These are phyloP conservation scores for Aureobasidium namibiae DNA, from an alignment of 2,329 filamentous ascomycete genomes.

Conservation along the genomic window DNA sequence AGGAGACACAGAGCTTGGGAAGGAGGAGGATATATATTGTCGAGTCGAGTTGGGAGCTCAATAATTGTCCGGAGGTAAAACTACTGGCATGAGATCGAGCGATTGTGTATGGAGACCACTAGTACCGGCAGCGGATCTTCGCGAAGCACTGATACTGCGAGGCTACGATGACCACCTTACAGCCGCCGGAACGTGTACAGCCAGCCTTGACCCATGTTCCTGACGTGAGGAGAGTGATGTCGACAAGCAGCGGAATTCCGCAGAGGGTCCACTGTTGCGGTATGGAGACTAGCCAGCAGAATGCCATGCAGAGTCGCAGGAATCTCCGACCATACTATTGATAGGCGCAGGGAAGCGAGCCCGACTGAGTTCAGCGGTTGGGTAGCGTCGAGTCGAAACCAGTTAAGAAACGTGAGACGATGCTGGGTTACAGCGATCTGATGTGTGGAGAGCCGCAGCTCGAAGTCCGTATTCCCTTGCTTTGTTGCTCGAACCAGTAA, in stretches of 20 bases:
- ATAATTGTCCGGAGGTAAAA: conserved; percentile 9
- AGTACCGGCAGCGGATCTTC: conserved; percentile 26
- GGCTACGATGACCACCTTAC: conserved; percentile 17
- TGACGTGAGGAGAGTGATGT: conserved; percentile 31
- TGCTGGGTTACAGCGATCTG: conserved; percentile 14
- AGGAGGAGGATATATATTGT: conserved; percentile 29
- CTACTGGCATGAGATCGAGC: conserved; percentile 25
- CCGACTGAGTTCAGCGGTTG: conserved; percentile 13
- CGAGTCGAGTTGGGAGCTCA: conserved; percentile 11
- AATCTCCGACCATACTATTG: conserved; percentile 15
- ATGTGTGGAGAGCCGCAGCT: conserved; percentile 15
- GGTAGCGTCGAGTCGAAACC: conserved; percentile 13
- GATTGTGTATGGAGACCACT: conserved; percentile 22
- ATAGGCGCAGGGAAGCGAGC: conserved; percentile 10
- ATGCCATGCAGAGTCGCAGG: conserved; percentile 13
- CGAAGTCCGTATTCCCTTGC: conserved; percentile 14
- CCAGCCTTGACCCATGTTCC: conserved; percentile 24
- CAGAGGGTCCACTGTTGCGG: conserved; percentile 12
- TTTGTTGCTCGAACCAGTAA: conserved; percentile 12
- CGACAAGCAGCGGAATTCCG: conserved; percentile 26
- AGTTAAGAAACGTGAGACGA: conserved; percentile 33
- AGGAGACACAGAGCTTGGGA: conserved; percentile 11
- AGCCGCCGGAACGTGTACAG: conserved; percentile 31
- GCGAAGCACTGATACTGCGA: conserved; percentile 27
- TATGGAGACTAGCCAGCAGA: conserved; percentile 11